Percentiles rank a stretch among this genome's conserved stretches.
Evolutionary conservation across 2,329 filamentous ascomycete species (phyloP).

Genomic region (Pochonia chlamydosporia): DNA sequence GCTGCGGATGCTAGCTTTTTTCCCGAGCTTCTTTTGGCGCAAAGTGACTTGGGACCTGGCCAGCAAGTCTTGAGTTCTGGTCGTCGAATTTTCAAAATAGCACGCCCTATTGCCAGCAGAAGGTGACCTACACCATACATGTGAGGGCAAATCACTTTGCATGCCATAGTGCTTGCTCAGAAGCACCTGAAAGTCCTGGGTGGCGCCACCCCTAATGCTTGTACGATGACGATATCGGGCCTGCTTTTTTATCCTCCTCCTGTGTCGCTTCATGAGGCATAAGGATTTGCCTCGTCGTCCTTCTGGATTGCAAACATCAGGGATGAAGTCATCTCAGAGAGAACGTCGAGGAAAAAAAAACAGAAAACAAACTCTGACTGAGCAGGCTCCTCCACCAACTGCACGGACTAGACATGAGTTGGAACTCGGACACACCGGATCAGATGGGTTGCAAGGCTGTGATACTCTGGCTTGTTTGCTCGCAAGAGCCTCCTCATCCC

Average conservation of each 20-base stretch:
- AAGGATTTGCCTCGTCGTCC: background rate
- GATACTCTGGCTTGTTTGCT: background rate
- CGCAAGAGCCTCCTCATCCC: background rate
- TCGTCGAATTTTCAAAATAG: background rate
- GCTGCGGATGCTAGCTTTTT: background rate
- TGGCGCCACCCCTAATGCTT: slow-evolving; percentile 2
- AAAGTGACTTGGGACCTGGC: background rate
- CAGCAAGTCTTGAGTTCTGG: background rate
- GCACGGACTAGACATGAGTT: no score
- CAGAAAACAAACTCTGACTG: no score
- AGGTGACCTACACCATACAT: no score
- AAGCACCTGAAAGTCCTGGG: background rate
- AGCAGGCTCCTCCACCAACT: no score
- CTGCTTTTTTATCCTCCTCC: slow-evolving; percentile 4
- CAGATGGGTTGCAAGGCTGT: background rate
- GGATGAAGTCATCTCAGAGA: no score
- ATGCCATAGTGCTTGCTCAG: background rate
- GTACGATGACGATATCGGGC: slow-evolving; percentile 9
- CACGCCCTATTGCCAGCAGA: background rate
- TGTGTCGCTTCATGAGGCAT: slow-evolving; percentile 9
- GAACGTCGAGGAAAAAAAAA: no score
- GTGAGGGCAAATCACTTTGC: background rate
- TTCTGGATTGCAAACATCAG: no score
- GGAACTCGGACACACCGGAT: no score
- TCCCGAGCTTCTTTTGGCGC: background rate